These are phyloP conservation scores for Casaregolazyma suthepensis DNA, from an alignment of 1,139 yeast genomes.

Conservation along the genomic window DNA sequence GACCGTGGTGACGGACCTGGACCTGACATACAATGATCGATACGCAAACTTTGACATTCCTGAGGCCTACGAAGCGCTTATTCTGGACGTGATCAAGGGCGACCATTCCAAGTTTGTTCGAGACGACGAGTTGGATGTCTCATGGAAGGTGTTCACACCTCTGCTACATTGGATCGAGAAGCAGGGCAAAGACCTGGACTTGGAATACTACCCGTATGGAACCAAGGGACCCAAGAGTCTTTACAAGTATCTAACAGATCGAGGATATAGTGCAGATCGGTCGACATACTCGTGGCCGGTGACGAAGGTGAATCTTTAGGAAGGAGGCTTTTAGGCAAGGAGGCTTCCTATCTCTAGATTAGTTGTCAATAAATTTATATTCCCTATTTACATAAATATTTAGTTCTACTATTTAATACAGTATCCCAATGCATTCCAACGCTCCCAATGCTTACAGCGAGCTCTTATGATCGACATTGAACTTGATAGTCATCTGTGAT, in stretches of 20 bases:
- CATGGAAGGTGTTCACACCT: constrained; percentile 93
- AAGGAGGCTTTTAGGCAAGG: neutral
- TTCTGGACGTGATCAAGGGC: constrained; percentile 83
- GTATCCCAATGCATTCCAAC: neutral
- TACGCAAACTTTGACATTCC: constrained; percentile 81
- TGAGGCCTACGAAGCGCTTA: constrained; percentile 94
- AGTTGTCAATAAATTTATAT: neutral
- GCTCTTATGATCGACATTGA: constrained; percentile 20
- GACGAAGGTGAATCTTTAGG: constrained; percentile 26
- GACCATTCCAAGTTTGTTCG: constrained; percentile 97
- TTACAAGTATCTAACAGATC: constrained; percentile 52
- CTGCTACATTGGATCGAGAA: constrained; percentile 68
- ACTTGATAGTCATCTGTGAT: constrained; percentile 54
- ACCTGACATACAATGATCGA: constrained; percentile 75
- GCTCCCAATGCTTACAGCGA: constrained; percentile 13
- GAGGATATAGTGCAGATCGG: constrained; percentile 59
- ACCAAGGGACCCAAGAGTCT: constrained; percentile 79
- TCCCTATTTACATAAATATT: neutral
- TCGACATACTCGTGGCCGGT: constrained; percentile 27
- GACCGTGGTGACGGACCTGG: constrained; percentile 82
- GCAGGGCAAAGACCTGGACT: constrained; percentile 30
- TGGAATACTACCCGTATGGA: constrained; percentile 83
- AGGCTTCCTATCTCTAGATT: too few species aligned
- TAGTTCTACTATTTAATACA: neutral
- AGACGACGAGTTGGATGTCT: constrained; percentile 91